Conservation (phyloP, 768 basidiomycete genomes). For the Lactifluus echinatus region DNA sequence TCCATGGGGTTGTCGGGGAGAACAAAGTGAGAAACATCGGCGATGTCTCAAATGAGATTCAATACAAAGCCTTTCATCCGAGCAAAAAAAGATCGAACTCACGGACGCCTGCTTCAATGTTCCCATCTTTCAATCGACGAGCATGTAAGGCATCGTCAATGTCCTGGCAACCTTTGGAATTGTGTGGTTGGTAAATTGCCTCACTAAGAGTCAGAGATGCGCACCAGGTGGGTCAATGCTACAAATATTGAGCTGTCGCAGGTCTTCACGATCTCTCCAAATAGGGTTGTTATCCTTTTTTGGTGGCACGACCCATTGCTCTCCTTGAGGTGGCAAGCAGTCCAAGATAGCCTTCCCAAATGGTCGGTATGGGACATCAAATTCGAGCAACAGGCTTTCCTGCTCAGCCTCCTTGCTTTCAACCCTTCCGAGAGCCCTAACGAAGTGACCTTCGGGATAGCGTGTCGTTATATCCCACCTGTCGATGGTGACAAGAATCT, state of each 20-base stretch:
- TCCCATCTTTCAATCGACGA: constrained; percentile 75
- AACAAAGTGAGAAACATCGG: constrained; percentile 97
- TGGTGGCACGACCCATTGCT: constrained; percentile 84
- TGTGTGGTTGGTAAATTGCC: constrained; percentile 6
- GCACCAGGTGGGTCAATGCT: constrained; percentile 94
- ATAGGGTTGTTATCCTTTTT: constrained; percentile 44
- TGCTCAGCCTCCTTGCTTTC: constrained; percentile 96
- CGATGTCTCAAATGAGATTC: constrained; percentile 61
- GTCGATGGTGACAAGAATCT: constrained; percentile 94
- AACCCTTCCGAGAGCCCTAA: constrained; percentile 80
- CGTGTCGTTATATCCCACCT: constrained; percentile 80
- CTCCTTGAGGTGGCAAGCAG: constrained; percentile 85
- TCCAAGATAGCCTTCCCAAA: constrained; percentile 94
- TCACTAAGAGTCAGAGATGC: constrained; percentile 9
- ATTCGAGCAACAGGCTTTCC: constrained; percentile 88
- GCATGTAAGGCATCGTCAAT: constrained; percentile 98
- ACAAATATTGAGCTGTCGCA: constrained; percentile 80
- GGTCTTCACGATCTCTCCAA: constrained; percentile 84
- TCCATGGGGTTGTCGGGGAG: constrained; percentile 93
- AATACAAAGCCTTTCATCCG: background rate
- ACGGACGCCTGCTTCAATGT: constrained; percentile 98
- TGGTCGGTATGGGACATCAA: constrained; percentile 90
- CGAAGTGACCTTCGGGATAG: constrained; percentile 96
- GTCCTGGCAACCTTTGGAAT: constrained; percentile 75
- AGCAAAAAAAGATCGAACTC: constrained; percentile 34